Evolutionary conservation across 1,284 basidiomycete genomes (phyloP).

Genomic region (Sutorius eximius): DNA sequence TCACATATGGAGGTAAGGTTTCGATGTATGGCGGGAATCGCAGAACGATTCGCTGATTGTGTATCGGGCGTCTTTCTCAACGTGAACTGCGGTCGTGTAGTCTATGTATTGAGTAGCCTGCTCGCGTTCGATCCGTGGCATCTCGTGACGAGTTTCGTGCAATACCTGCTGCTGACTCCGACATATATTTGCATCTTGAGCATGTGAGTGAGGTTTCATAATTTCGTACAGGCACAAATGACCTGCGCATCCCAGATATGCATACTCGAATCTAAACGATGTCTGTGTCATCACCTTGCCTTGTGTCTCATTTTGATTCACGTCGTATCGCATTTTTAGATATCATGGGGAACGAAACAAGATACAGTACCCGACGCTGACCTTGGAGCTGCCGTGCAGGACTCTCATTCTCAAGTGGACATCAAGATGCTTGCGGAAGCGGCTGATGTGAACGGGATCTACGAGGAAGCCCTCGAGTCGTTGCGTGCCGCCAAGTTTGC

Average conservation of each 20-base stretch:
- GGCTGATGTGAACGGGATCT: conserved; percentile 85
- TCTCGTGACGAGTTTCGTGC: conserved; percentile 87
- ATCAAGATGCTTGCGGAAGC: conserved; percentile 86
- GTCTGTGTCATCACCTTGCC: conserved; percentile 35
- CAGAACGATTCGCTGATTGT: conserved; percentile 3
- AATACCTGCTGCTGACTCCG: conserved; percentile 85
- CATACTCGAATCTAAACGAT: conserved; percentile 81
- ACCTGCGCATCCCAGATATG: conserved; percentile 51
- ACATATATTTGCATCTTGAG: conserved; percentile 89
- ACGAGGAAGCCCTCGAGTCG: conserved; percentile 86
- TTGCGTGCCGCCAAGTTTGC: conserved; percentile 70
- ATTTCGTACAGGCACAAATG: not conserved
- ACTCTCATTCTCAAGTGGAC: conserved; percentile 81
- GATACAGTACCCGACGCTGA: conserved; percentile 67
- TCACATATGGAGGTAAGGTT: conserved; percentile 81
- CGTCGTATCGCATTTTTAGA: conserved; percentile 40
- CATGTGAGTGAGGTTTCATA: conserved; percentile 52
- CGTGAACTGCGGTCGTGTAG: conserved; percentile 32
- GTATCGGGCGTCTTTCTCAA: not conserved
- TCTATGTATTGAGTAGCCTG: conserved; percentile 78
- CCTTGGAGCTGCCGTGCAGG: conserved; percentile 78
- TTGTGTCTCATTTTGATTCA: not conserved
- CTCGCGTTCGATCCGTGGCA: conserved; percentile 94
- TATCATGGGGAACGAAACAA: conserved; percentile 92
- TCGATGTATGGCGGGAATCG: not conserved